Percentiles rank a stretch among this genome's conserved stretches.
These are phyloP conservation scores for Chamaenerion angustifolium DNA, from an alignment of 345 rosid genomes.

Conservation along the genomic window DNA sequence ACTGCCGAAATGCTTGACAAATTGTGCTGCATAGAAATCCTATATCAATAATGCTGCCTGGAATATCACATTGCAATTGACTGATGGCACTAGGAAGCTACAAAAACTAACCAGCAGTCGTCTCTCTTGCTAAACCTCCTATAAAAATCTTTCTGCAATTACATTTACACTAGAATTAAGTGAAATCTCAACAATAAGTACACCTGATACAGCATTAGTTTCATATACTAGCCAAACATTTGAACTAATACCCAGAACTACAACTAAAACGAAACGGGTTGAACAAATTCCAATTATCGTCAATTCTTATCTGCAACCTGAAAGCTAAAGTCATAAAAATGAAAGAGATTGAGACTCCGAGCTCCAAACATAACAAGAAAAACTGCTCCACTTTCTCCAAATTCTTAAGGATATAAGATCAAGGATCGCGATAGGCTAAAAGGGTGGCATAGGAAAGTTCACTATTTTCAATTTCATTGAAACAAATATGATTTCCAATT, in stretches of 20 bases:
- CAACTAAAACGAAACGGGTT: neutral
- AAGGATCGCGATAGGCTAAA: too few relatives aligned
- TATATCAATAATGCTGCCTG: constrained; percentile 7
- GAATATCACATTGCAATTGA: constrained; percentile 4
- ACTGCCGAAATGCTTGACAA: constrained; percentile 64
- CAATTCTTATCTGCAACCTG: neutral
- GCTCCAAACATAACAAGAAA: too few relatives aligned
- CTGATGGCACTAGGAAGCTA: constrained; percentile 4
- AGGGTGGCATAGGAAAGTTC: too few relatives aligned
- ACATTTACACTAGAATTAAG: too few relatives aligned
- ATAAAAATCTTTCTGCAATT: constrained; percentile 21
- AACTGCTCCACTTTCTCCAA: too few relatives aligned
- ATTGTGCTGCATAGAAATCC: constrained; percentile 42
- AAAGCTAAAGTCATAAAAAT: neutral
- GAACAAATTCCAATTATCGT: neutral
- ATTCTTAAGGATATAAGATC: too few relatives aligned
- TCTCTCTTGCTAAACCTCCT: constrained; percentile 23
- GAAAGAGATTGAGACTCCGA: neutral
- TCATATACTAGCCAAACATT: neutral
- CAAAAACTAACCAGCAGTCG: constrained; percentile 18
- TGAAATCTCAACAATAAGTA: too few relatives aligned
- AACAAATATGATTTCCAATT: too few relatives aligned
- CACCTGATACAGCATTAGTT: neutral
- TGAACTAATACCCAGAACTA: constrained; percentile 1
- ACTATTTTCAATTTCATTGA: too few relatives aligned